phyloP scores from a whole-genome alignment of 805 yeast genomes.

The Helenozyma rhizophorensis region DNA sequence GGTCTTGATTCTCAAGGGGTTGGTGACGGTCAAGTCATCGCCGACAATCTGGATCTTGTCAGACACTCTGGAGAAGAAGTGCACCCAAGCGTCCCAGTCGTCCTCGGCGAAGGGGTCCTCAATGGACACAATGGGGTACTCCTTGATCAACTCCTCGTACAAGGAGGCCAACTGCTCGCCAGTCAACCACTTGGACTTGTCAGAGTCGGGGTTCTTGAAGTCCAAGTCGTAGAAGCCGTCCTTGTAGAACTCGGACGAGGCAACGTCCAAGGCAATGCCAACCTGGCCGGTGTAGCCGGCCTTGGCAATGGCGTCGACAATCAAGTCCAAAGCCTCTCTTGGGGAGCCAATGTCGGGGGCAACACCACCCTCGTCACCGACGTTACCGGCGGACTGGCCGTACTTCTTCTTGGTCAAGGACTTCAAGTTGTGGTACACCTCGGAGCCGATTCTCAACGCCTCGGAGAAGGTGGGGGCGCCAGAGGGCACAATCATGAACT shows the following conservation, averaged over 20 bases:
- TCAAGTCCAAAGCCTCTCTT: constrained; percentile 95
- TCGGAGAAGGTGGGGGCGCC: constrained; percentile 88
- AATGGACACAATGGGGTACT: constrained; percentile 96
- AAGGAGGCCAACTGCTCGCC: constrained; percentile 83
- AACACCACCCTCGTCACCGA: constrained; percentile 99
- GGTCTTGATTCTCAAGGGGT: constrained; percentile 88
- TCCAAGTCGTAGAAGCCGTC: constrained; percentile 97
- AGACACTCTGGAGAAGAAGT: constrained; percentile 67
- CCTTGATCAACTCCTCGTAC: constrained; percentile 73
- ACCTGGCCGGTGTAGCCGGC: constrained; percentile 96
- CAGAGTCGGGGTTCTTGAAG: constrained; percentile 96
- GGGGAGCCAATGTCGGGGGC: constrained; percentile 96
- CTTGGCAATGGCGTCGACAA: constrained; percentile 78
- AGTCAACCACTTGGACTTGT: constrained; percentile 83
- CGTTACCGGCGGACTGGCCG: constrained; percentile 99
- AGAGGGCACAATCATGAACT: constrained; percentile 97
- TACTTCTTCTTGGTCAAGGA: constrained; percentile 87
- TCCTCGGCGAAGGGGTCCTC: constrained; percentile 99
- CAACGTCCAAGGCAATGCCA: constrained; percentile 91
- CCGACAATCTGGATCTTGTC: constrained; percentile 86
- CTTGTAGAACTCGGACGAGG: constrained; percentile 96
- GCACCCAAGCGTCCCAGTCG: constrained; percentile 98
- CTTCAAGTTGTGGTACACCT: constrained; percentile 96
- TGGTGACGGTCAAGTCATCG: constrained; percentile 98
- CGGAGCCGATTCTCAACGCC: constrained; percentile 95